Base-by-base conservation (phyloP, 2,329 filamentous ascomycete species). In the Aureobasidium sp. region DNA sequence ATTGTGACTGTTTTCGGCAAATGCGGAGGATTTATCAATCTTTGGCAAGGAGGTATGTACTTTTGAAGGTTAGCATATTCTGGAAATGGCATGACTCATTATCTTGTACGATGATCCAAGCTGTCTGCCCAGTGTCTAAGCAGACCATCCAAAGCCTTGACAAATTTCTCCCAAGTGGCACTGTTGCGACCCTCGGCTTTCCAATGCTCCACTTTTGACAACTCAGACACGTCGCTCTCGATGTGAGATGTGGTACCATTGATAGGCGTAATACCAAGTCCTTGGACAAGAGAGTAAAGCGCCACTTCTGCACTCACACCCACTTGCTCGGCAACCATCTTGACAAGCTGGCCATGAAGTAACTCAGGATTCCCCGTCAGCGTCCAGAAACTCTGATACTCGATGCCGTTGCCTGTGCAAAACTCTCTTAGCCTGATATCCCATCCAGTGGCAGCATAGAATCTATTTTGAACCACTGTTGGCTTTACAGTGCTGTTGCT, bases 391-490 rank as follows among this genome's bases (percentile, higher is more conserved):
- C 78, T 79, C 68, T 86, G 81, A 64, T 84, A 86, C 26, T 79
- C 71, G 52, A 87, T 82, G 1, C 72, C 73, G 13, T 81, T 74
- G 41, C 81, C 75, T 5, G 69, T 70, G 68, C 84, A 86, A 69
- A 82, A 84, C 0, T 76, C 73, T 26, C 89, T 82, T 17, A 92
- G 72, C 0, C 76, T 74, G 0, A 76, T 74, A 65, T 92, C 89
- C 67, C 82, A 88, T 2, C 71, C 69, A 0, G 84, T 87, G 2
- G 76, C 74, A 1, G 76, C 73, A 69, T 87, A 83, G 74, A 94
- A 90, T 1, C 88, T 82, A 69, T 94, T 93, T 75, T 94, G 90
- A 5, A 92, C 86, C 1, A 91, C 81, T 1, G 81, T 78, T 0
- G 83, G 84, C 66, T 81, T 82, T 67, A 84, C 70, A 0, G 68